These are phyloP conservation scores for Effrenium voratum DNA, from an alignment of 73 alveolate species.

Conservation along the genomic window DNA sequence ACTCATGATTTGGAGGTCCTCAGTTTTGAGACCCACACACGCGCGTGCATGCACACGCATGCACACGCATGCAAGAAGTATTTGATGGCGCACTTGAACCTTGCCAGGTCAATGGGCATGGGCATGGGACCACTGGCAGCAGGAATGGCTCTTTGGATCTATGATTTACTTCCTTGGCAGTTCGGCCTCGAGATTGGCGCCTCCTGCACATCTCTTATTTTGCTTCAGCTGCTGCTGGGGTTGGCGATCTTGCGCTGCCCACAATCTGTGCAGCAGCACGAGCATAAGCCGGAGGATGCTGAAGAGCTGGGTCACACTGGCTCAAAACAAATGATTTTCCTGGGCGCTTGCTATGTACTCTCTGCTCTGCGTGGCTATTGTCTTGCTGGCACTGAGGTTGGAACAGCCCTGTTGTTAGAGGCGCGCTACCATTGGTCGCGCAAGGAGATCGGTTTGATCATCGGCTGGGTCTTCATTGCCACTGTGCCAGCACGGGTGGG, in stretches of 20 bases:
- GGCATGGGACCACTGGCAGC: conserved; percentile 42
- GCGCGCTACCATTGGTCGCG: neutral
- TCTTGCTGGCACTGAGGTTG: neutral
- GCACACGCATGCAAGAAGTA: neutral
- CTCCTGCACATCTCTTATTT: no score
- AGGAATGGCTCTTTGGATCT: neutral
- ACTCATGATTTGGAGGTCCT: neutral
- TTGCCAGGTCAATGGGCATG: neutral
- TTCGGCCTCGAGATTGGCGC: no score
- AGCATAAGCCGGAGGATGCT: no score
- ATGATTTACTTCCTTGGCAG: no score
- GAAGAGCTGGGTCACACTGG: no score
- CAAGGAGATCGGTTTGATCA: neutral
- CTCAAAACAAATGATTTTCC: no score
- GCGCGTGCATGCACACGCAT: neutral
- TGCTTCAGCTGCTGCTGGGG: no score
- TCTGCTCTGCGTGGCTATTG: neutral
- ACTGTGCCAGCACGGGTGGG: neutral
- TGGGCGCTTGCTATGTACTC: neutral
- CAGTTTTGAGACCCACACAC: neutral
- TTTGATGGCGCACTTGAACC: neutral
- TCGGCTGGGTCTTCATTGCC: neutral
- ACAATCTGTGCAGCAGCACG: no score
- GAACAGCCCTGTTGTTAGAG: neutral
- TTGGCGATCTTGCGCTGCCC: no score